A percentile compares a stretch with the other conserved stretches of the same genome.
These are phyloP conservation scores for Daldinia sp. DNA, from an alignment of 2,329 filamentous ascomycete genomes.

Conservation along the genomic window DNA sequence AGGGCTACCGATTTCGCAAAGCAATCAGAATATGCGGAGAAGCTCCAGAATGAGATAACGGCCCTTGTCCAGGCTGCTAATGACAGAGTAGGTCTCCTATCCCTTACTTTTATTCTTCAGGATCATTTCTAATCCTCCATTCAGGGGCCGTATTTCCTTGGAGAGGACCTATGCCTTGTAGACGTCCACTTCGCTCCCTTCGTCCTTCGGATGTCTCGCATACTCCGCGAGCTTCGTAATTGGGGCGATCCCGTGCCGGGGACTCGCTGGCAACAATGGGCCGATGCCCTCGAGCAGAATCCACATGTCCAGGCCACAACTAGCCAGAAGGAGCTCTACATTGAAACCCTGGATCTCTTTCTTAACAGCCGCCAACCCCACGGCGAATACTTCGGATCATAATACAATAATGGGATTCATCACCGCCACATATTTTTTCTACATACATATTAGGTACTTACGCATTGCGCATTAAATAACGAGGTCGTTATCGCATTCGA, in stretches of 20 bases:
- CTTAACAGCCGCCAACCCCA: constrained; percentile 40
- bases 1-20: constrained; percentile 71
- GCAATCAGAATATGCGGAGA: constrained; percentile 69
- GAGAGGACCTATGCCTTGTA: constrained; percentile 68
- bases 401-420: constrained; percentile 2
- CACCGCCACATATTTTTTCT: background rate
- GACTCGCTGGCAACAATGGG: constrained; percentile 76
- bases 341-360: constrained; percentile 69
- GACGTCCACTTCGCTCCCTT: constrained; percentile 83
- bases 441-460: constrained; percentile 21
- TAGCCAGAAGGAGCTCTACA: constrained; percentile 67
- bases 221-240: constrained; percentile 72
- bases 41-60: constrained; percentile 74
- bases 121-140: constrained; percentile 20
- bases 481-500: background rate
- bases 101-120: background rate
- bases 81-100: constrained; percentile 52
- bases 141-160: constrained; percentile 76
- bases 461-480: constrained; percentile 25
- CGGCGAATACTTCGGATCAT: constrained; percentile 32
- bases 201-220: constrained; percentile 74
- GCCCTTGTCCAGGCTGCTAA: constrained; percentile 62
- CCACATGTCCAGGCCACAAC: constrained; percentile 74
- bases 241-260: constrained; percentile 74
- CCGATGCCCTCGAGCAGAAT: constrained; percentile 75